Evolutionary conservation across 2,329 filamentous ascomycete species (phyloP), one percentile per base, ranked within the genome.

Genomic region (Zasmidium angulare): DNA sequence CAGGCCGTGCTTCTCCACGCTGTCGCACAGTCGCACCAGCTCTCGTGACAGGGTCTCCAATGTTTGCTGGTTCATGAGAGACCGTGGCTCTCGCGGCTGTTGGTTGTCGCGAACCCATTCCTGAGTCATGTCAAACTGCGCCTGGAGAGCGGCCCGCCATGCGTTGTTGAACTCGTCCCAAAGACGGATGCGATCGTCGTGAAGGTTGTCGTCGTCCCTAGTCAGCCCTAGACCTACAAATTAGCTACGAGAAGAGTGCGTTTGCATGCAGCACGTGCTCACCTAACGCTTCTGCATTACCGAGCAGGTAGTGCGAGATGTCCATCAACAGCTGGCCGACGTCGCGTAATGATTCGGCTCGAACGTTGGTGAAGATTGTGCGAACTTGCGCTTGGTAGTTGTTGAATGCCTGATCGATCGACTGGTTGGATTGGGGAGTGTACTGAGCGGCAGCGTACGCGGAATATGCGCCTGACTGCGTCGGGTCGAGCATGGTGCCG

Each of bases 101-200:
- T 84, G 81, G 63, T 84, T 83, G 0, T 83, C 83, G 53, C 82
- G 80, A 70, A 89, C 80, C 73, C 84, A 76, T 49, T 83, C 77
- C 59, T 84, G 78, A 1, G 84, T 81, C 74, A 93, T 78, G 56
- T 96, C 89, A 71, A 89, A 91, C 73, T 98, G 93, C 66, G 86
- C 89, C 72, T 95, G 91, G 53, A 93, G 85, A 6, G 95, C 79
- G 3, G 88, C 84, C 40, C 97, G 83, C 93, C 93, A 98, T 60
- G 90, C 92, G 59, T 91, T 84, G 75, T 99, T 98, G 78, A 98
- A 96, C 67, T 97, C 89, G 69, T 89, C 87, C 95, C 95, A 99
- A 6, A 98, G 79, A 71, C 88, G 88, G 65, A 96, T 84, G 56
- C 92, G 87, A 67, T 95, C 88, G 57, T 82, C 78, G 71, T 95